Base-by-base conservation (phyloP, 129 eudicot species). In the Artemisia tridentata region DNA sequence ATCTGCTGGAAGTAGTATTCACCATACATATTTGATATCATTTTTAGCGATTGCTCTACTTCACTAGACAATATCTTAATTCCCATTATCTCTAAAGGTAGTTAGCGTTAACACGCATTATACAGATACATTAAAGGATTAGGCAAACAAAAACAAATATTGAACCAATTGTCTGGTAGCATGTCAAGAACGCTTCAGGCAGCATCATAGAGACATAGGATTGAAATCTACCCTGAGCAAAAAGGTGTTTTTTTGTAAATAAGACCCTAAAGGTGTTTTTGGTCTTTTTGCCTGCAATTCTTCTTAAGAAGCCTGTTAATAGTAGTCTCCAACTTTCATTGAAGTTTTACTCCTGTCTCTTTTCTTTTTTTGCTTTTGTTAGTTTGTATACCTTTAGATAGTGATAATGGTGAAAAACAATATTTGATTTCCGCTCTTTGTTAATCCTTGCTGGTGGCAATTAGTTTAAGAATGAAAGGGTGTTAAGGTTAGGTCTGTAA, bases 11-110 rank as follows among this genome's bases (percentile, higher is more conserved):
- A 69, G 73, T 67, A 72, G 46, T 55, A 29, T 67, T 41, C 51
- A 79, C 43, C 55, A 55, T 61, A 75, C 58, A 75, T 68, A 78
- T 63, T 29, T 78, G 55, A 54, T 71, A 45, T 63, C 67, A 13
- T 46, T 78, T 71, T 46, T 78, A 29, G n/a, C 75, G 18, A 51
- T 54, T 58, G 51, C 69, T 70, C 80, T 86, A 64, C 83, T 86
- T 68, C 79, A 80, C 68, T 46, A 47, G 41, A 69, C 74, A 67
- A 47, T 80, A 38, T 75, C 47, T 27, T 80, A 65, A 79, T 53
- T 25, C 52, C 69, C 19, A 15, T 49, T 14, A 74, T 64, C 14
- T 48, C 72, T n/a, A 27, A 66, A 65, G 48, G 68, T 71, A 67
- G 76, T 27, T 61, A 63, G 67, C 29, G 59, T 41, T 19, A 51